Conservation (phyloP, 2,329 filamentous ascomycete genomes). For the Colletotrichum horii region DNA sequence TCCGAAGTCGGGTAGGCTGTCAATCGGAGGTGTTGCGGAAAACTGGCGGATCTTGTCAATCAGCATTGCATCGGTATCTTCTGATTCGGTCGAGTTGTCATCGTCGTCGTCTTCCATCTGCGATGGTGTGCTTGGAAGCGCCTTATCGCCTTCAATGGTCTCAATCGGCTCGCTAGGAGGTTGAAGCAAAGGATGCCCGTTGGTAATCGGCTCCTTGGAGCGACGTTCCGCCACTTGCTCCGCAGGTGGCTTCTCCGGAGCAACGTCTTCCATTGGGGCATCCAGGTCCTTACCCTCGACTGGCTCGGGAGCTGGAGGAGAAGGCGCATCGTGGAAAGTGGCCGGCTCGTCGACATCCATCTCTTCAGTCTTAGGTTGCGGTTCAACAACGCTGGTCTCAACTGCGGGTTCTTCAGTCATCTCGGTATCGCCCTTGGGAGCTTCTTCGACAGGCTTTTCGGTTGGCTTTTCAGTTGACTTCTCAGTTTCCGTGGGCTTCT, state of each 20-base stretch:
- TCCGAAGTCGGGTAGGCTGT: constrained; percentile 55
- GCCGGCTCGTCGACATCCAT: constrained; percentile 42
- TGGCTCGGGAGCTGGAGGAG: background rate
- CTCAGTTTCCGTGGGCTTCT: background rate
- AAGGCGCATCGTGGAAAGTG: background rate
- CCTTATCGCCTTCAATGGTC: constrained; percentile 28
- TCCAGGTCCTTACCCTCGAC: constrained; percentile 19
- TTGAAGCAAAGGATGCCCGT: background rate
- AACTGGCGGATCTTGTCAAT: constrained; percentile 54
- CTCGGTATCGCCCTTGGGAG: constrained; percentile 15
- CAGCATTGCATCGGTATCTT: constrained; percentile 56
- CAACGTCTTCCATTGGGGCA: constrained; percentile 21
- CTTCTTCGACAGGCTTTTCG: background rate
- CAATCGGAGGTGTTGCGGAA: constrained; percentile 59
- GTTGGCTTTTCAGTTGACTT: background rate
- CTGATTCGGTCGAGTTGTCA: constrained; percentile 60
- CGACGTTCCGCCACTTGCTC: background rate
- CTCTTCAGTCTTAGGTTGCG: constrained; percentile 44
- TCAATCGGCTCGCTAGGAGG: constrained; percentile 18
- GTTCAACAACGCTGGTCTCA: background rate
- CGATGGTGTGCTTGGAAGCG: constrained; percentile 50
- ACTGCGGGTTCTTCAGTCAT: background rate
- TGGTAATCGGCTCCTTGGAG: background rate
- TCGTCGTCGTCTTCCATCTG: constrained; percentile 52
- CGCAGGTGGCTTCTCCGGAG: constrained; percentile 29